Evolutionary conservation across 306 rosid species (phyloP), one percentile per base, ranked within the genome.

Genomic region (Mucuna pruriens): DNA sequence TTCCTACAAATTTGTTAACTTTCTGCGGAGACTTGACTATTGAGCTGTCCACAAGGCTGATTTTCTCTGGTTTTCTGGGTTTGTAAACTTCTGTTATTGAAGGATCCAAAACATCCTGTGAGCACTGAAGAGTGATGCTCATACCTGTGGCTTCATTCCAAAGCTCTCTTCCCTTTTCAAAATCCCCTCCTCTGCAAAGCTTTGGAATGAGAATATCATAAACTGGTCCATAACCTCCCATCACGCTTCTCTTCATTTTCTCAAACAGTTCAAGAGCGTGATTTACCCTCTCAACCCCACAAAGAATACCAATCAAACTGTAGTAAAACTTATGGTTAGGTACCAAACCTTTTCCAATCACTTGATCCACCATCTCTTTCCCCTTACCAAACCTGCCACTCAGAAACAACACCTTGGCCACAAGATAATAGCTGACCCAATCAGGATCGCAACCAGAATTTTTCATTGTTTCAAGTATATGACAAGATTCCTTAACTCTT

Each of bases 151-250:
- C 98, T 74, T 94, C 97, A 39, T 91, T 87, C 97, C 97, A 94
- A 19, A 91, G 94, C 76, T 91, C 87, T 77, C 83, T 89, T 20
- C 96, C 98, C 84, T 86, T 92, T 49, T 82, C 93, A 77, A 90
- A 91, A 74, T 83, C 88, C 58, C 98, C 97, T 80, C 89, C 94
- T 71, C 84, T 83, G 61, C 92, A 91, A 34, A 92, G 85, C 83
- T 92, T 94, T 48, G 96, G 93, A 69, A 94, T 94, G 52, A 94
- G 91, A 66, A 91, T 90, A 79, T 92, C 97, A 87, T 94, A 94
- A 85, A 94, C 89, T 2, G 93, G 97, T 44, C 96, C 91, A 71
- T 91, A 86, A 74, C 91, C 94, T 29, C 93, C 94, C 77, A 90
- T n/a, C n/a, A 82, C 80, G 70, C 90, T 86, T 72, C 71, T 84